A percentile compares a stretch with the other conserved stretches of the same genome.
phyloP scores from a whole-genome alignment of 2,329 filamentous ascomycete genomes.

The Teratosphaeriaceae sp. region DNA sequence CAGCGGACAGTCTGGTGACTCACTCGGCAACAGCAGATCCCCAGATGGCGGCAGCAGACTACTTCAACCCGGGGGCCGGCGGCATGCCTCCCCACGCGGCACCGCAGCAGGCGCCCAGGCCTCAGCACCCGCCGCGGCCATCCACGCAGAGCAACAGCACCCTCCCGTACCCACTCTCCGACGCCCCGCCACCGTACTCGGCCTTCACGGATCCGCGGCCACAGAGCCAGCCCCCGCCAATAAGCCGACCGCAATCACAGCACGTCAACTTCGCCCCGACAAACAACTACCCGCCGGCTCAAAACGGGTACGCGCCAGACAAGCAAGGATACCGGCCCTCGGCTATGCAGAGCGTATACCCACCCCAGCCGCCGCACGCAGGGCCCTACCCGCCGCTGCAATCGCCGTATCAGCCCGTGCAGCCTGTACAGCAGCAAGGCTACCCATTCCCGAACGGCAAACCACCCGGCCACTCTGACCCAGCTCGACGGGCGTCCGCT shows the following conservation, averaged over 20 bases:
- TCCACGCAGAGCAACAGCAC: slow-evolving; percentile 9
- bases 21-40: background rate
- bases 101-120: slow-evolving; percentile 7
- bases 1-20: too few relatives aligned
- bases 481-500: slow-evolving; percentile 6
- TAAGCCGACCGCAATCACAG: slow-evolving; percentile 16
- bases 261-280: slow-evolving; percentile 11
- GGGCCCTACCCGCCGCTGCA: slow-evolving; percentile 6
- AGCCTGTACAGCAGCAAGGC: slow-evolving; percentile 8
- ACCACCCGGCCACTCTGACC: slow-evolving; percentile 5
- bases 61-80: slow-evolving; percentile 16
- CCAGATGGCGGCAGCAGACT: slow-evolving; percentile 24
- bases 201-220: slow-evolving; percentile 17
- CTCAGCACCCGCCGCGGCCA: slow-evolving; percentile 8
- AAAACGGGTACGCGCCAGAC: slow-evolving; percentile 13
- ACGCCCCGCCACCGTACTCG: slow-evolving; percentile 25
- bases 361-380: slow-evolving; percentile 8
- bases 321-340: slow-evolving; percentile 11
- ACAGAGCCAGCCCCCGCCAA: slow-evolving; percentile 22
- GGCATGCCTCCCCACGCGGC: slow-evolving; percentile 2
- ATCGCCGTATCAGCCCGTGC: slow-evolving; percentile 7
- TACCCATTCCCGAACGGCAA: slow-evolving; percentile 14
- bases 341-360: slow-evolving; percentile 9
- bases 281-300: slow-evolving; percentile 8
- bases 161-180: slow-evolving; percentile 25